Percentiles rank a stretch among this genome's conserved stretches.
phyloP scores from a whole-genome alignment of 345 rosid genomes.

The Populus tremula region DNA sequence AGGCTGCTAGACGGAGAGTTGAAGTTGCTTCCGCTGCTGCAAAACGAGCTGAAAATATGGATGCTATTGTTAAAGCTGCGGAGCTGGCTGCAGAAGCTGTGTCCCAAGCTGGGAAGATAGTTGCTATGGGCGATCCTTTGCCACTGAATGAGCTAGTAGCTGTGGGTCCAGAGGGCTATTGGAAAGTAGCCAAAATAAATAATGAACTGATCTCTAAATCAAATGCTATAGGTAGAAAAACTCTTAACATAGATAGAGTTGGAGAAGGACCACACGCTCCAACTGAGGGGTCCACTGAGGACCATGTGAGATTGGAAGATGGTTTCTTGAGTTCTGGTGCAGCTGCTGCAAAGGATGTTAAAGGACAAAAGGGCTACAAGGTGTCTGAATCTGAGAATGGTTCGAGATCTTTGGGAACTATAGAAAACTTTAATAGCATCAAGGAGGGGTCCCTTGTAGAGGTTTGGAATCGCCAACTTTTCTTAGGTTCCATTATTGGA shows the following conservation, averaged over 20 bases:
- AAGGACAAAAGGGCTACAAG: constrained; percentile 41
- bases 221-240: constrained; percentile 27
- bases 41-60: constrained; percentile 88
- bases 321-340: constrained; percentile 37
- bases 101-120: constrained; percentile 87
- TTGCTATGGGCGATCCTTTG: constrained; percentile 75
- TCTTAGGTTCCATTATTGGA: background rate
- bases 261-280: constrained; percentile 25
- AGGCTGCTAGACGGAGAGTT: constrained; percentile 76
- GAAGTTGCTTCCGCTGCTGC: constrained; percentile 91
- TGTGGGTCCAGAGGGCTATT: constrained; percentile 71
- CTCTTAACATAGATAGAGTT: constrained; percentile 12
- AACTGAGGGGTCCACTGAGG: constrained; percentile 38
- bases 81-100: constrained; percentile 94
- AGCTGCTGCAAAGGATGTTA: constrained; percentile 41
- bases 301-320: constrained; percentile 38
- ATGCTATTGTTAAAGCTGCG: constrained; percentile 90
- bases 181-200: constrained; percentile 51
- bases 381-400: constrained; percentile 46
- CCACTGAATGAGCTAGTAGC: constrained; percentile 57
- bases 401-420: constrained; percentile 32
- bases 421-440: constrained; percentile 40
- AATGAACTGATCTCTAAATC: constrained; percentile 33
- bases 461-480: constrained; percentile 40
- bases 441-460: constrained; percentile 77